phyloP scores from a whole-genome alignment of 305 asterid species.

The Rubia balearica region DNA sequence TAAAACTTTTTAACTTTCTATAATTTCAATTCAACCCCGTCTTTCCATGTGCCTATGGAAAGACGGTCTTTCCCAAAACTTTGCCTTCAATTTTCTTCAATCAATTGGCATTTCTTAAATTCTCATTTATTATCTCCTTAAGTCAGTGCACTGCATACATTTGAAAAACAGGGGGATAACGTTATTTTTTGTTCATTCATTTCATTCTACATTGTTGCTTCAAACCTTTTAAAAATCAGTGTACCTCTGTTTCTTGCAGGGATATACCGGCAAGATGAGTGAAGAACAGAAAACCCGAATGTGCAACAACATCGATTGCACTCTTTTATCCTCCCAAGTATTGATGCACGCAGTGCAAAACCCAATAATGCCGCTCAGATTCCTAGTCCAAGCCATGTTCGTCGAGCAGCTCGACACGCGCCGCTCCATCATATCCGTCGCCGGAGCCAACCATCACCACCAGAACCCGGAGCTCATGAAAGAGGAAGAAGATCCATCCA shows the following conservation, averaged over 20 bases:
- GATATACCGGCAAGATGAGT: slow-evolving; percentile 24
- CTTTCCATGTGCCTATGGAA: too few relatives aligned
- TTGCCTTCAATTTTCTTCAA: too few relatives aligned
- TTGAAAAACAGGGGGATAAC: not conserved
- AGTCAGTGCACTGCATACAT: too few relatives aligned
- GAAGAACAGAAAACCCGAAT: slow-evolving; percentile 54
- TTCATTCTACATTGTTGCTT: not conserved
- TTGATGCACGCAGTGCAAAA: slow-evolving; percentile 86
- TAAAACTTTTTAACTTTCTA: too few relatives aligned
- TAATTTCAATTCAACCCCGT: too few relatives aligned
- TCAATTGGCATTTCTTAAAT: too few relatives aligned
- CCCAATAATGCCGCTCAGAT: slow-evolving; percentile 68
- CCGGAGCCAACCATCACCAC: slow-evolving; percentile 22
- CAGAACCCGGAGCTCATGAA: not conserved
- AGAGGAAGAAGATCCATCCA: slow-evolving; percentile 20
- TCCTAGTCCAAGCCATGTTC: slow-evolving; percentile 91
- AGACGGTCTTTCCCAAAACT: too few relatives aligned
- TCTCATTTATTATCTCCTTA: too few relatives aligned
- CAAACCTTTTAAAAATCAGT: too few relatives aligned
- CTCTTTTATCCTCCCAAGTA: slow-evolving; percentile 42
- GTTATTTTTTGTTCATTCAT: not conserved
- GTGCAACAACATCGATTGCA: slow-evolving; percentile 74
- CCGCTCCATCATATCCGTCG: slow-evolving; percentile 50
- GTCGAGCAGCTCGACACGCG: slow-evolving; percentile 83
- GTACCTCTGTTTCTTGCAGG: slow-evolving; percentile 29